These are phyloP conservation scores for Tuctoria greenei DNA, from an alignment of 176 grass and related monocot species.

Conservation along the genomic window DNA sequence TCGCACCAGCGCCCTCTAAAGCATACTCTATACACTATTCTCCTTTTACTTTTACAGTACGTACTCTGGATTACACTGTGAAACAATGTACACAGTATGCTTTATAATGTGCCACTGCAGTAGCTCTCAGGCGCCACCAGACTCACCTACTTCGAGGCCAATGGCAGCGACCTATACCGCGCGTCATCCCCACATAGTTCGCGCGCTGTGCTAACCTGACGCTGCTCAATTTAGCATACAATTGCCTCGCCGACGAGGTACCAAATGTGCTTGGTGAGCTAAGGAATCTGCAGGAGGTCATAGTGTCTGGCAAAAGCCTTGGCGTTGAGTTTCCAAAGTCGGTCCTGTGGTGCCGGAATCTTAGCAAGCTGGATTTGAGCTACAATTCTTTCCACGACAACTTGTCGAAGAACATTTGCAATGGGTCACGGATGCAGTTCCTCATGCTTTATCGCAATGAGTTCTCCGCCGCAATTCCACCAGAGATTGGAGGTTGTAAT, in stretches of 20 bases:
- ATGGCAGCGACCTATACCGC: constrained; percentile 66
- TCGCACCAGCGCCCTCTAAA: too few species aligned
- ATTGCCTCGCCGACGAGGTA: constrained; percentile 59
- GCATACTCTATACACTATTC: too few species aligned
- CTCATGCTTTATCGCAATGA: constrained; percentile 78
- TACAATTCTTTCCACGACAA: constrained; percentile 59
- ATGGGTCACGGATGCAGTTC: constrained; percentile 77
- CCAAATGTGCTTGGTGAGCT: constrained; percentile 62
- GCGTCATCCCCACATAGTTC: constrained; percentile 65
- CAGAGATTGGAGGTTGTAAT: constrained; percentile 52
- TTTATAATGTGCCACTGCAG: too few species aligned
- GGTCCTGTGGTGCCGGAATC: constrained; percentile 68
- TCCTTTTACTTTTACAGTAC: too few species aligned
- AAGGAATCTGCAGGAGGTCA: constrained; percentile 81
- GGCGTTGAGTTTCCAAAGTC: constrained; percentile 62
- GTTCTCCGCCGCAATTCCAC: constrained; percentile 56
- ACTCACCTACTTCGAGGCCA: constrained; percentile 91
- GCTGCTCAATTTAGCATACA: constrained; percentile 77
- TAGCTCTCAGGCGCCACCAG: too few species aligned
- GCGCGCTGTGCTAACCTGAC: constrained; percentile 78
- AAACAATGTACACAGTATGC: too few species aligned
- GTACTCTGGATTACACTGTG: too few species aligned
- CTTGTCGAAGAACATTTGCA: constrained; percentile 65
- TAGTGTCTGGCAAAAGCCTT: constrained; percentile 63
- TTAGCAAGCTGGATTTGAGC: constrained; percentile 92